Evolutionary conservation across 1,284 basidiomycete genomes (phyloP).

Genomic region (Porogramme epimiltina): DNA sequence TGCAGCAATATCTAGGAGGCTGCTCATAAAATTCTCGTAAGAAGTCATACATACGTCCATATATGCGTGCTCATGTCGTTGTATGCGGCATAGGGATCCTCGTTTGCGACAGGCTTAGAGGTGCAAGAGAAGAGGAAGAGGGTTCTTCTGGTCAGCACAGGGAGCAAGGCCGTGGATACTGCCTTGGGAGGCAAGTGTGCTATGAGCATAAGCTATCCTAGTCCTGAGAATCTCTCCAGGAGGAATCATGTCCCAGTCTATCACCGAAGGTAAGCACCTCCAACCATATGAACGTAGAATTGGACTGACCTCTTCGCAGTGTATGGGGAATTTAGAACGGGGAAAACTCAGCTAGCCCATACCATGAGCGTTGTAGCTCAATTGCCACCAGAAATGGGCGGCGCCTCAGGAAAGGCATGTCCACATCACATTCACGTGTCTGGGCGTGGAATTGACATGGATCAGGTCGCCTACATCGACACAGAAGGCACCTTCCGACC

Average conservation of each 20-base stretch:
- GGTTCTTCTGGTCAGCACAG: constrained; percentile 82
- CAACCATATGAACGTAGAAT: neutral
- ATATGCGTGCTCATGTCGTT: constrained; percentile 4
- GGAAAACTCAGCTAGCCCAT: constrained; percentile 91
- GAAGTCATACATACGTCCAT: constrained; percentile 10
- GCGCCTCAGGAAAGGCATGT: constrained; percentile 81
- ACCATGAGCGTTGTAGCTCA: constrained; percentile 91
- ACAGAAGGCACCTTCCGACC: constrained; percentile 96
- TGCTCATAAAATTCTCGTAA: constrained; percentile 79
- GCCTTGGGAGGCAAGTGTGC: constrained; percentile 74
- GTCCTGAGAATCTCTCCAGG: constrained; percentile 43
- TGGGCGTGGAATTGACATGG: too few species aligned
- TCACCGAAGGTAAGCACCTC: constrained; percentile 72
- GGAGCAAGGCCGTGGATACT: constrained; percentile 87
- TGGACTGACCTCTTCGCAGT: constrained; percentile 40
- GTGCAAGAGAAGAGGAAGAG: constrained; percentile 82
- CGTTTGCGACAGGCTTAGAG: constrained; percentile 89
- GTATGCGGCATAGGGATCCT: constrained; percentile 65
- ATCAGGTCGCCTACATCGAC: constrained; percentile 88
- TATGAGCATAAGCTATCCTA: neutral
- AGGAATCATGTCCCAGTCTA: constrained; percentile 87
- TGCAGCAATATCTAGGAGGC: constrained; percentile 65
- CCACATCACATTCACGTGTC: neutral
- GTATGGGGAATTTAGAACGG: constrained; percentile 82
- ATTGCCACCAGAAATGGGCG: constrained; percentile 86